Evolutionary conservation across 192 early-diverging fungal genomes (phyloP).

Genomic region (Coemansia sp.): DNA sequence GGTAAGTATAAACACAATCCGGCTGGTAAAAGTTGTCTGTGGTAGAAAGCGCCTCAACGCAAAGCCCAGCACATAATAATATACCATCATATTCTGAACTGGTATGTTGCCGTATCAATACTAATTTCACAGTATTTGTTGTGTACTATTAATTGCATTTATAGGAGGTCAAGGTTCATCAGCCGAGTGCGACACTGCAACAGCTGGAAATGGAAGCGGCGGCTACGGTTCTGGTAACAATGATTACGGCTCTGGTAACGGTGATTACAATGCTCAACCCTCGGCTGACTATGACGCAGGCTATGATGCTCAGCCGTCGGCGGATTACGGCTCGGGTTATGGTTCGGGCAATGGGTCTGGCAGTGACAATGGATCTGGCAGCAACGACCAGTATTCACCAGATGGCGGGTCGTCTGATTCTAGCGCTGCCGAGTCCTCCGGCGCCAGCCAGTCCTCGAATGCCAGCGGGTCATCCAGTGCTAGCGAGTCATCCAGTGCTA

Average conservation of each 20-base stretch:
- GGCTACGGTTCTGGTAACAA: background rate
- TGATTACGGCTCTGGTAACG: slow-evolving; percentile 5
- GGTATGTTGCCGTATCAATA: too few species aligned
- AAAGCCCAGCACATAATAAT: too few species aligned
- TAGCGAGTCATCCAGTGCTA: background rate
- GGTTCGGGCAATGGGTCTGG: slow-evolving; percentile 10
- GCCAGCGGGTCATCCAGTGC: background rate
- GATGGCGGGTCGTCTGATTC: background rate
- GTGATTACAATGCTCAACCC: slow-evolving; percentile 7
- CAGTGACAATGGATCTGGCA: background rate
- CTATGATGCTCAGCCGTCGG: slow-evolving; percentile 2
- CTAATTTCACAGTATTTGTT: too few species aligned
- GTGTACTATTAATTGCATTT: background rate
- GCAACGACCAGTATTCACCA: background rate
- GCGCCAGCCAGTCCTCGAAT: background rate
- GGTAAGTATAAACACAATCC: background rate
- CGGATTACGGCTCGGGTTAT: slow-evolving; percentile 3
- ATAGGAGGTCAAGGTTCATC: background rate
- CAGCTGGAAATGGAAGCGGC: background rate
- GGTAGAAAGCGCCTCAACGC: too few species aligned
- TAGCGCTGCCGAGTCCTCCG: slow-evolving; percentile 4
- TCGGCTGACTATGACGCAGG: background rate
- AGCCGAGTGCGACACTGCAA: background rate
- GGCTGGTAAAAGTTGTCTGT: too few species aligned
- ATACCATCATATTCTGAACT: too few species aligned